Evolutionary conservation across 176 grass and related monocot species (phyloP).

Genomic region (Luzula sylvatica): DNA sequence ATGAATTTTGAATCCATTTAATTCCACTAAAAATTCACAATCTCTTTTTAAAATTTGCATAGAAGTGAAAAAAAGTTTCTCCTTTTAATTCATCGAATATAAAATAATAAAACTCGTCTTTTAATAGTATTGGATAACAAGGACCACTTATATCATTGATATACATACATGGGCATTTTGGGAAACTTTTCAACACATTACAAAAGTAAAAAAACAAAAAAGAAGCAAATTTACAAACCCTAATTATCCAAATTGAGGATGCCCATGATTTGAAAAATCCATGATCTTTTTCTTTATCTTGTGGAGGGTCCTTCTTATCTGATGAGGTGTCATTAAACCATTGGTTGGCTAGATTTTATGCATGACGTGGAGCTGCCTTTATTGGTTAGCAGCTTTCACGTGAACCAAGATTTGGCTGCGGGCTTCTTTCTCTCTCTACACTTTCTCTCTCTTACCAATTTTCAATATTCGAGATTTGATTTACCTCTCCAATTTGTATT

Average conservation of each 20-base stretch:
- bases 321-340: neutral
- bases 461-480: neutral
- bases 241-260: neutral
- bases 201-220: neutral
- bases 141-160: slow-evolving; percentile 1
- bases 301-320: slow-evolving; percentile 20
- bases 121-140: neutral
- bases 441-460: neutral
- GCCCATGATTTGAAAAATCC: neutral
- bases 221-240: neutral
- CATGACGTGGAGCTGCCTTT: slow-evolving; percentile 6
- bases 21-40: too few relatives aligned
- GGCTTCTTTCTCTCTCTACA: slow-evolving; percentile 11
- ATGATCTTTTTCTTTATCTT: neutral
- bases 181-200: slow-evolving; percentile 3
- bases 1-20: too few relatives aligned
- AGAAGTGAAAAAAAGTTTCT: too few relatives aligned
- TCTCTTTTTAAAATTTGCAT: too few relatives aligned
- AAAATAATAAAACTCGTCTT: neutral
- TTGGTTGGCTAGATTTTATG: slow-evolving; percentile 25
- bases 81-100: too few relatives aligned
- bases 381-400: slow-evolving; percentile 20
- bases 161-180: slow-evolving; percentile 1
- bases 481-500: neutral
- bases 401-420: slow-evolving; percentile 4